phyloP scores from a whole-genome alignment of 495 filamentous ascomycete genomes.

The Cenococcum geophilum region DNA sequence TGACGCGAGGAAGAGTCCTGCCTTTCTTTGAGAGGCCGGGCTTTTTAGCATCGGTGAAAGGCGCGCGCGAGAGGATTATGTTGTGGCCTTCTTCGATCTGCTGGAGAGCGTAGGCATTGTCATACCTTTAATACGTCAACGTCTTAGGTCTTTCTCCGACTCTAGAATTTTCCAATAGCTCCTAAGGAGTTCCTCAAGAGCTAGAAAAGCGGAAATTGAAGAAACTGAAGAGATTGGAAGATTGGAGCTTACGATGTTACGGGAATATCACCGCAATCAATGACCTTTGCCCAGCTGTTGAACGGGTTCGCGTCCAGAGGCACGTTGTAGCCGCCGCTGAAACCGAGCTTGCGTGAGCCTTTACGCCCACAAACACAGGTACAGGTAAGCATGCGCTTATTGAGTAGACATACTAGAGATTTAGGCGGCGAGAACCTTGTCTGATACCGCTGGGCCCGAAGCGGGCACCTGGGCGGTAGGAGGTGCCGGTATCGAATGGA shows the following conservation, averaged over 20 bases:
- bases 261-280: constrained; percentile 42
- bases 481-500: constrained; percentile 62
- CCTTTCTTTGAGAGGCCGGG: constrained; percentile 49
- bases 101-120: constrained; percentile 41
- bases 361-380: constrained; percentile 21
- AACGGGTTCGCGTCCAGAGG: constrained; percentile 43
- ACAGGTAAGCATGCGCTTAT: constrained; percentile 20
- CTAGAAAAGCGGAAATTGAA: not conserved
- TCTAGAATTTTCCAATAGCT: not conserved
- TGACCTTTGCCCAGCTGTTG: constrained; percentile 41
- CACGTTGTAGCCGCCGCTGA: constrained; percentile 60
- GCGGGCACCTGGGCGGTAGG: constrained; percentile 73
- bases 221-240: not conserved
- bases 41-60: constrained; percentile 46
- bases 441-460: constrained; percentile 79
- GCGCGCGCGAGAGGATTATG: constrained; percentile 38
- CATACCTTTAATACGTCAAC: constrained; percentile 32
- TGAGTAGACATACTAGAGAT: constrained; percentile 53
- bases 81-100: constrained; percentile 45
- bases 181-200: not conserved
- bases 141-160: not conserved
- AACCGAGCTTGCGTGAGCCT: constrained; percentile 50
- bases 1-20: constrained; percentile 47
- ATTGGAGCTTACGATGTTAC: constrained; percentile 44
- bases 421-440: constrained; percentile 66